phyloP scores from a whole-genome alignment of 2,329 filamentous ascomycete genomes.

The Exophiala sideris region DNA sequence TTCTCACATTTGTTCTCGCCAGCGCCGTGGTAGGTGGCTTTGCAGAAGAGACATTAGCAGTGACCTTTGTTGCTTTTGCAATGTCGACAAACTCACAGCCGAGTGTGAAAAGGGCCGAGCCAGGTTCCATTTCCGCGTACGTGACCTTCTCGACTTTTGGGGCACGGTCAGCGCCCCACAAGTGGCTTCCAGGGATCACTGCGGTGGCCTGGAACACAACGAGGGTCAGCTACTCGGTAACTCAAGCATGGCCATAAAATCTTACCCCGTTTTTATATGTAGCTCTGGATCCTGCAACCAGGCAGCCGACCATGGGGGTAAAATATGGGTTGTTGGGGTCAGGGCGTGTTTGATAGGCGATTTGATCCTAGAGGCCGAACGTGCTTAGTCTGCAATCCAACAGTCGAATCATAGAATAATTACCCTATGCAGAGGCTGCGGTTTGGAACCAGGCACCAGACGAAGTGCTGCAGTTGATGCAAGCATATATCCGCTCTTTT shows the following conservation, averaged over 20 bases:
- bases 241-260: too few relatives aligned
- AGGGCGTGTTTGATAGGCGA: too few relatives aligned
- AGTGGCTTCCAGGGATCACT: constrained; percentile 30
- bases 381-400: too few relatives aligned
- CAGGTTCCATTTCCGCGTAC: constrained; percentile 33
- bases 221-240: too few relatives aligned
- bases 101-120: constrained; percentile 37
- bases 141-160: constrained; percentile 18
- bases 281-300: constrained; percentile 14
- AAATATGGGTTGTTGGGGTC: too few relatives aligned
- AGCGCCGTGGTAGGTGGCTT: neutral
- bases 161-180: constrained; percentile 20
- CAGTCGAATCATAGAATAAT: neutral
- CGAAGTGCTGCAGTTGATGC: neutral
- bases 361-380: too few relatives aligned
- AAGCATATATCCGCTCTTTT: constrained; percentile 2
- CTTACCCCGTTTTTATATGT: constrained; percentile 28
- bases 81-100: neutral
- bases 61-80: neutral
- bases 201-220: constrained; percentile 21
- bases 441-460: neutral
- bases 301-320: constrained; percentile 13
- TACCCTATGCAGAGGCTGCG: neutral
- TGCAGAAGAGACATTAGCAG: neutral
- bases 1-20: neutral